Evolutionary conservation across 1,284 basidiomycete genomes (phyloP).

Genomic region (Ganoderma sinense): DNA sequence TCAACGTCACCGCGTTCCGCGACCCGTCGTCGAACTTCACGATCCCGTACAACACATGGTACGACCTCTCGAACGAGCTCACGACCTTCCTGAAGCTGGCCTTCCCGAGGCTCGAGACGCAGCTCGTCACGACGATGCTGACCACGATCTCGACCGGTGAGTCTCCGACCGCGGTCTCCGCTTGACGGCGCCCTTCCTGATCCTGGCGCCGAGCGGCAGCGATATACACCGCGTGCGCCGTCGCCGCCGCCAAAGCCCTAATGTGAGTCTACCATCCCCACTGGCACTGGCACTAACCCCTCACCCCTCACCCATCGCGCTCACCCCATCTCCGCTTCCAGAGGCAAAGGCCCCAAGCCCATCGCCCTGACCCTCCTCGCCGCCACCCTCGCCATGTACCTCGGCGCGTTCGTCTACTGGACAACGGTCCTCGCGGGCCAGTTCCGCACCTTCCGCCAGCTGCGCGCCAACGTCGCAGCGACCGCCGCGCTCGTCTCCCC

Average conservation of each 20-base stretch:
- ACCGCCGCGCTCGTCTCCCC: background rate
- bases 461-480: background rate
- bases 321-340: background rate
- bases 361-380: background rate
- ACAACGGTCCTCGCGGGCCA: background rate
- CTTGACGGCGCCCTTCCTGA: background rate
- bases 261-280: background rate
- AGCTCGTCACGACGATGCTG: background rate
- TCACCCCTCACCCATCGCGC: background rate
- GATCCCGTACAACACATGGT: conserved; percentile 4
- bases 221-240: background rate
- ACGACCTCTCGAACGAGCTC: conserved; percentile 1
- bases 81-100: background rate
- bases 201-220: background rate
- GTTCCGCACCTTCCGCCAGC: background rate
- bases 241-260: background rate
- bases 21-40: background rate
- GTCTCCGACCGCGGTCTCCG: background rate
- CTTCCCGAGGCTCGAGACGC: background rate
- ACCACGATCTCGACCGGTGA: background rate
- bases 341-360: background rate
- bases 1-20: background rate
- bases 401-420: background rate
- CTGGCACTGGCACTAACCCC: too few relatives aligned
- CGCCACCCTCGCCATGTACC: background rate